phyloP scores from a whole-genome alignment of 495 filamentous ascomycete genomes.

The Annulohypoxylon maeteangense region DNA sequence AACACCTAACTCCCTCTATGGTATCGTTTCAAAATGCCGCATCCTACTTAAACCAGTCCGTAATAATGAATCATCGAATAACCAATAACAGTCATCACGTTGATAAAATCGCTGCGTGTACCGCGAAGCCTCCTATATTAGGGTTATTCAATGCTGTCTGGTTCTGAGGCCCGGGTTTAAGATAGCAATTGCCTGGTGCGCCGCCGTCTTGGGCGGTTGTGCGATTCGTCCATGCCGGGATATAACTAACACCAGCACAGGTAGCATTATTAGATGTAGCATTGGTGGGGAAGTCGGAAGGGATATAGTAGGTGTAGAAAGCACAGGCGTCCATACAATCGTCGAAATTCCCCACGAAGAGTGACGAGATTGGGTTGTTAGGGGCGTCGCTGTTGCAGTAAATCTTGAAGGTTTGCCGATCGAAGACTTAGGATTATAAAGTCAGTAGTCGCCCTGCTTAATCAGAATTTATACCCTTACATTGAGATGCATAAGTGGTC shows the following conservation, averaged over 20 bases:
- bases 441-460: constrained; percentile 6
- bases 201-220: constrained; percentile 37
- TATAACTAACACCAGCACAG: constrained; percentile 56
- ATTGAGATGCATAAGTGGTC: constrained; percentile 42
- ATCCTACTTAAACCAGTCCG: constrained; percentile 18
- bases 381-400: constrained; percentile 55
- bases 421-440: constrained; percentile 44
- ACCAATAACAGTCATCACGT: not conserved
- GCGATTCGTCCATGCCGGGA: constrained; percentile 57
- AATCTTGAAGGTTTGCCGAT: constrained; percentile 48
- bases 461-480: constrained; percentile 24
- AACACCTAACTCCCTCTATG: constrained; percentile 39
- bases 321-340: constrained; percentile 62
- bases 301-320: constrained; percentile 51
- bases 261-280: constrained; percentile 45
- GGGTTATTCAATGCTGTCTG: constrained; percentile 42
- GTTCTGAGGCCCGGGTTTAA: constrained; percentile 56
- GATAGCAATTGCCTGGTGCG: constrained; percentile 59
- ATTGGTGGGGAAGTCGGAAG: constrained; percentile 39
- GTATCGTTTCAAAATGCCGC: constrained; percentile 33
- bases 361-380: constrained; percentile 43
- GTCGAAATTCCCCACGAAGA: constrained; percentile 55
- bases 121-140: constrained; percentile 36
- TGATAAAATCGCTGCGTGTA: constrained; percentile 42
- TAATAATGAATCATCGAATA: constrained; percentile 21